Conservation (phyloP, 441 rosid genomes). For the Erodium chrysanthum region DNA sequence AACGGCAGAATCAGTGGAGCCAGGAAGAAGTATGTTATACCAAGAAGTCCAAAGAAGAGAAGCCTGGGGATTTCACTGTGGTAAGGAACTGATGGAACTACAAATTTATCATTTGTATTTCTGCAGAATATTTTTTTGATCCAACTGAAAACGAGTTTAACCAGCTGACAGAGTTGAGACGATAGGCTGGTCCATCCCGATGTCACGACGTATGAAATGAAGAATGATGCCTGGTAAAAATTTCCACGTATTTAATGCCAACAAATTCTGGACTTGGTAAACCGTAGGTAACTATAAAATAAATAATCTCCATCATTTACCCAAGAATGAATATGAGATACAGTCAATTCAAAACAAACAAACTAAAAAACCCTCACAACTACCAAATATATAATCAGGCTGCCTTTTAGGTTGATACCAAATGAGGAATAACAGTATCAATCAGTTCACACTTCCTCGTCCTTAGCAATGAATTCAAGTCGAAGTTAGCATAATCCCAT, state of each 20-base stretch:
- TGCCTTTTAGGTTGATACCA: neutral
- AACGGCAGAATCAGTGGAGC: slow-evolving; percentile 91
- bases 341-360: neutral
- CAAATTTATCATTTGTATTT: slow-evolving; percentile 41
- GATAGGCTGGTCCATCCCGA: slow-evolving; percentile 89
- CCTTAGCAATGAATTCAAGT: neutral
- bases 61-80: slow-evolving; percentile 76
- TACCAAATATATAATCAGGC: neutral
- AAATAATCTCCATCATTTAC: too few relatives aligned
- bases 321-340: too few relatives aligned
- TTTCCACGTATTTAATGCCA: neutral
- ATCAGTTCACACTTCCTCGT: neutral
- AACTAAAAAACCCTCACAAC: neutral
- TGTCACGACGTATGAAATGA: slow-evolving; percentile 84
- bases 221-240: slow-evolving; percentile 64
- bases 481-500: neutral
- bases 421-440: neutral
- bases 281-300: neutral
- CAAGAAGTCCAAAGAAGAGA: slow-evolving; percentile 81
- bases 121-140: slow-evolving; percentile 39
- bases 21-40: slow-evolving; percentile 83
- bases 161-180: slow-evolving; percentile 71
- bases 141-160: slow-evolving; percentile 51
- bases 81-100: slow-evolving; percentile 64
- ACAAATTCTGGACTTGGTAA: neutral